Evolutionary conservation across 2,329 filamentous ascomycete genomes (phyloP).

Genomic region (Biscogniauxia marginata): DNA sequence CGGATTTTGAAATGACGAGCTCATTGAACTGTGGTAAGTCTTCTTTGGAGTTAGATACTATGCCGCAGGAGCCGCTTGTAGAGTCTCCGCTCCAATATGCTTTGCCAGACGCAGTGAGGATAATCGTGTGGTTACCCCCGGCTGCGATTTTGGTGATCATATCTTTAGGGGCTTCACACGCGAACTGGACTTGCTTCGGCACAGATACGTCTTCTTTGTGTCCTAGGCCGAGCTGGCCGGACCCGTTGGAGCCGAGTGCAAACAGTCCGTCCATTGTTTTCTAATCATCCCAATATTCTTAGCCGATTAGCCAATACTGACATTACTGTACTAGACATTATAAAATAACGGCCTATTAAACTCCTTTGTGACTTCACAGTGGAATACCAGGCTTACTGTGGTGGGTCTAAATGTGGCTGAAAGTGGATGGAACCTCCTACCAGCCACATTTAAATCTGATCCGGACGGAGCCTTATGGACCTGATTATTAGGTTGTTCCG

Average conservation of each 20-base stretch:
- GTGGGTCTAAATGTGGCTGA: too few relatives aligned
- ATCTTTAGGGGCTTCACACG: constrained; percentile 36
- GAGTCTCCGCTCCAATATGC: constrained; percentile 67
- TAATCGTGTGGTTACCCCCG: constrained; percentile 85
- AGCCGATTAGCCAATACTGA: too few relatives aligned
- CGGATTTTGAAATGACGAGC: constrained; percentile 35
- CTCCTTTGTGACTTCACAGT: too few relatives aligned
- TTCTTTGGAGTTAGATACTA: constrained; percentile 28
- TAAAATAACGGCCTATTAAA: too few relatives aligned
- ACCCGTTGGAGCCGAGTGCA: constrained; percentile 74
- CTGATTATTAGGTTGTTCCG: not conserved
- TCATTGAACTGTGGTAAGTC: constrained; percentile 40
- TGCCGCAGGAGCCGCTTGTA: constrained; percentile 54
- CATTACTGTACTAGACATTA: too few relatives aligned
- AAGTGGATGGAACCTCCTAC: too few relatives aligned
- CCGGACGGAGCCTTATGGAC: too few relatives aligned
- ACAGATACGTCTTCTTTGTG: constrained; percentile 70
- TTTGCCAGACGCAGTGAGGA: constrained; percentile 59
- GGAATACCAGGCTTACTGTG: too few relatives aligned
- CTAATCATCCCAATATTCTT: not conserved
- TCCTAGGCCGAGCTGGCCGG: constrained; percentile 68
- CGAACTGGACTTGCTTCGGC: constrained; percentile 62
- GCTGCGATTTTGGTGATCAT: constrained; percentile 46
- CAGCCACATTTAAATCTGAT: too few relatives aligned
- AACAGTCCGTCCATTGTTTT: constrained; percentile 54